A percentile compares a stretch with the other conserved stretches of the same genome.
phyloP scores from a whole-genome alignment of 805 yeast genomes.

The Zygotorulaspora florentina region DNA sequence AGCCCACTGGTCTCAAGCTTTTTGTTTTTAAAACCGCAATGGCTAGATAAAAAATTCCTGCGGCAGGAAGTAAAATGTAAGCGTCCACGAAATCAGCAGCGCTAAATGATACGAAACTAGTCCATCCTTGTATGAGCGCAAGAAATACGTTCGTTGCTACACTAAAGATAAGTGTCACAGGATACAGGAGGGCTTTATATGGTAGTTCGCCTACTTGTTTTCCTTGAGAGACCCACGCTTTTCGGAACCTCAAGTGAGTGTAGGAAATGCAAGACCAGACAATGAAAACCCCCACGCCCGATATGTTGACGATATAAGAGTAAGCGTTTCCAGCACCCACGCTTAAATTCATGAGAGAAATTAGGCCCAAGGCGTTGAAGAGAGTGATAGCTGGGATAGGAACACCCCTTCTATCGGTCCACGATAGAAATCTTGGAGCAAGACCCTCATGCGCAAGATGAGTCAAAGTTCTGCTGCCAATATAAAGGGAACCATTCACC shows the following conservation, averaged over 20 bases:
- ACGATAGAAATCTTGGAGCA: slow-evolving; percentile 45
- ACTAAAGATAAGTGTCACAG: slow-evolving; percentile 48
- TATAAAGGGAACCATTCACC: slow-evolving; percentile 57
- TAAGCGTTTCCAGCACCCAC: slow-evolving; percentile 54
- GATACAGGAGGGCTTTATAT: slow-evolving; percentile 47
- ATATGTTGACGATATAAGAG: slow-evolving; percentile 69
- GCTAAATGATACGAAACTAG: slow-evolving; percentile 54
- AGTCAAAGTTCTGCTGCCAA: slow-evolving; percentile 52
- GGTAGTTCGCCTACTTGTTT: slow-evolving; percentile 48
- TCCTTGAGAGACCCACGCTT: slow-evolving; percentile 43
- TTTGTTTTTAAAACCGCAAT: slow-evolving; percentile 2
- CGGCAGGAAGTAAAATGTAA: slow-evolving; percentile 56
- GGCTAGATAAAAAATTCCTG: slow-evolving; percentile 39
- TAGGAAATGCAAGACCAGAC: slow-evolving; percentile 73
- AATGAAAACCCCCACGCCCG: slow-evolving; percentile 69
- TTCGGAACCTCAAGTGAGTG: slow-evolving; percentile 64
- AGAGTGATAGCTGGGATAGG: slow-evolving; percentile 47
- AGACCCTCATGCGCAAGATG: slow-evolving; percentile 49
- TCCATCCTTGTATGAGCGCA: slow-evolving; percentile 64
- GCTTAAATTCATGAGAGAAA: slow-evolving; percentile 61
- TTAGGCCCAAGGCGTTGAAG: slow-evolving; percentile 46
- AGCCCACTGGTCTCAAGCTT: slow-evolving; percentile 6
- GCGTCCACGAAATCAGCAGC: slow-evolving; percentile 54
- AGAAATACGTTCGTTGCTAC: slow-evolving; percentile 48
- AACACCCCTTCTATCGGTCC: slow-evolving; percentile 48